A percentile compares a stretch with the other conserved stretches of the same genome.
Conservation (phyloP, 129 eudicot species). For the Helianthus tuberosus region DNA sequence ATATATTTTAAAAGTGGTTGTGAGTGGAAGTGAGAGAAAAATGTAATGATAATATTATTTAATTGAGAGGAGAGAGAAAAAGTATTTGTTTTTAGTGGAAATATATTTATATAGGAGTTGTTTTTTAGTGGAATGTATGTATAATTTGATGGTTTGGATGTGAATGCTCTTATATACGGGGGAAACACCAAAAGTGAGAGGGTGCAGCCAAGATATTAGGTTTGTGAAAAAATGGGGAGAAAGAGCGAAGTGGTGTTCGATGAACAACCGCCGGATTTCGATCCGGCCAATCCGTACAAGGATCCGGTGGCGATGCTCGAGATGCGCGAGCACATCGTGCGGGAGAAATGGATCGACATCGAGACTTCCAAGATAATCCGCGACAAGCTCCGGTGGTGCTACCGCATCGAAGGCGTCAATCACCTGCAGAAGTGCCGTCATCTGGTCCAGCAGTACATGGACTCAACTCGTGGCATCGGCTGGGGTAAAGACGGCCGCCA, state of each 20-base stretch:
- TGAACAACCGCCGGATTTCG: conserved; percentile 84
- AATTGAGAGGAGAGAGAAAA: no score
- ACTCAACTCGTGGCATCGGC: conserved; percentile 93
- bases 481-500: conserved; percentile 96
- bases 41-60: no score
- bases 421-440: conserved; percentile 96
- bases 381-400: conserved; percentile 81
- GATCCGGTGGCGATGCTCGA: conserved; percentile 92
- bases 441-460: conserved; percentile 85
- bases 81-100: no score
- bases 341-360: conserved; percentile 96
- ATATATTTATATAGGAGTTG: no score
- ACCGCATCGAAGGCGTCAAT: conserved; percentile 85
- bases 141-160: no score
- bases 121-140: no score
- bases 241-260: conserved; percentile 74
- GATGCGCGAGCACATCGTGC: conserved; percentile 86
- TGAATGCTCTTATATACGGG: no score
- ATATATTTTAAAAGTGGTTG: no score
- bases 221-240: conserved; percentile 56
- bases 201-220: no score
- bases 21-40: no score
- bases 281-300: conserved; percentile 82
- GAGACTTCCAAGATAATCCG: conserved; percentile 82
- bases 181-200: no score